Conservation (phyloP, 371 early-diverging fungal genomes). For the Lichtheimia ramosa region DNA sequence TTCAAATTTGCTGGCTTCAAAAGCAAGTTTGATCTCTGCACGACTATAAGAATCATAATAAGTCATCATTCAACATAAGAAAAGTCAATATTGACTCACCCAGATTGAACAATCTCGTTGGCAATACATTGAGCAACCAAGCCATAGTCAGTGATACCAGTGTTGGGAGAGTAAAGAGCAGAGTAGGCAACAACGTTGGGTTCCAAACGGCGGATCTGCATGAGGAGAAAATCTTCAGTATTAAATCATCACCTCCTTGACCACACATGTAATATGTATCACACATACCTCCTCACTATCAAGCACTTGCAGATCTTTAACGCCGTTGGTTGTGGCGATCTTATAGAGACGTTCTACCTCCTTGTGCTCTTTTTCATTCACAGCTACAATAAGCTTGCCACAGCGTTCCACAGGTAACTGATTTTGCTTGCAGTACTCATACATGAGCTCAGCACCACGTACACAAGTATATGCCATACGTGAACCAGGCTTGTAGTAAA, state of each 20-base stretch:
- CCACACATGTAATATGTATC: background rate
- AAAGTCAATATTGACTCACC: conserved; percentile 21
- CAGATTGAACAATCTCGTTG: conserved; percentile 45
- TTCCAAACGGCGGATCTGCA: conserved; percentile 42
- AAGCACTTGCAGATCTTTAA: conserved; percentile 44
- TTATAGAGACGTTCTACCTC: conserved; percentile 40
- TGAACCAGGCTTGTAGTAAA: conserved; percentile 51
- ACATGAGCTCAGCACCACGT: conserved; percentile 50
- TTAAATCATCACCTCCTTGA: background rate
- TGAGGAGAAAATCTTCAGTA: background rate
- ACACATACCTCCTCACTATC: conserved; percentile 42
- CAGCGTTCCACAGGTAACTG: conserved; percentile 49
- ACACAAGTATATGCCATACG: conserved; percentile 52
- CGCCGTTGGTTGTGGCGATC: conserved; percentile 44
- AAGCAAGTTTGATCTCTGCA: conserved; percentile 51
- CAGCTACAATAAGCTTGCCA: conserved; percentile 53
- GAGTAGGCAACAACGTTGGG: conserved; percentile 52
- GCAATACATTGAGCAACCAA: conserved; percentile 51
- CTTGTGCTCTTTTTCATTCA: conserved; percentile 45
- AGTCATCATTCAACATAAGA: background rate
- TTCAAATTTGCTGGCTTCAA: conserved; percentile 47
- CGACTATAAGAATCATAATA: conserved; percentile 26
- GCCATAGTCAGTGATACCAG: conserved; percentile 50
- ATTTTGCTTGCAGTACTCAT: conserved; percentile 51
- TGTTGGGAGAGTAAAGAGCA: conserved; percentile 51